phyloP scores from a whole-genome alignment of 768 basidiomycete species.

The Leccinum obscurum region DNA sequence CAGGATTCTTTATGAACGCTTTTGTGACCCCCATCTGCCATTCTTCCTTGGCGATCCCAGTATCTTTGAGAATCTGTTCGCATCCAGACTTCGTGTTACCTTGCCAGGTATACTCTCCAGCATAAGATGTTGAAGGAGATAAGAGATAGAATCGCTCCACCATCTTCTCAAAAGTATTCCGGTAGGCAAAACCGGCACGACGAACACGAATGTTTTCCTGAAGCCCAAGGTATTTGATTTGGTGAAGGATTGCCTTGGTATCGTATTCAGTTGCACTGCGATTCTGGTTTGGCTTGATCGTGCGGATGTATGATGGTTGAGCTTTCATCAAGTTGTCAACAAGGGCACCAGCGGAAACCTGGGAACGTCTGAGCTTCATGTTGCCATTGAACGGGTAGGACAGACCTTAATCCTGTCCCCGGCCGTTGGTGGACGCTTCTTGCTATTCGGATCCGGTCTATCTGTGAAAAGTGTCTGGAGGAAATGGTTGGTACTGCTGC shows the following conservation, averaged over 20 bases:
- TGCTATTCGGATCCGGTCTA: slow-evolving; percentile 92
- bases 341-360: slow-evolving; percentile 92
- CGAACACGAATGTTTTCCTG: slow-evolving; percentile 99
- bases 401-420: slow-evolving; percentile 95
- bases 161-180: slow-evolving; percentile 99
- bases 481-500: slow-evolving; percentile 78
- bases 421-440: slow-evolving; percentile 97
- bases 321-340: slow-evolving; percentile 98
- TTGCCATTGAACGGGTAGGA: neutral
- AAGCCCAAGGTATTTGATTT: slow-evolving; percentile 98
- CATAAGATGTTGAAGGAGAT: slow-evolving; percentile 94
- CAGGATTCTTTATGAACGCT: slow-evolving; percentile 99
- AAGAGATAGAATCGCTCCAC: slow-evolving; percentile 96
- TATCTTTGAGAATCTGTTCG: slow-evolving; percentile 89
- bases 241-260: slow-evolving; percentile 91
- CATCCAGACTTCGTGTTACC: slow-evolving; percentile 91
- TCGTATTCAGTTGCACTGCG: slow-evolving; percentile 92
- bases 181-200: slow-evolving; percentile 95
- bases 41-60: slow-evolving; percentile 93
- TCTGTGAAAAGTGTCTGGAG: slow-evolving; percentile 90
- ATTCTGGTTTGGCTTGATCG: slow-evolving; percentile 99
- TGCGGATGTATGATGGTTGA: slow-evolving; percentile 97
- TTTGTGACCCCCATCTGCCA: slow-evolving; percentile 99
- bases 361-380: neutral
- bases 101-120: slow-evolving; percentile 97